Percentiles rank a stretch among this genome's conserved stretches.
These are phyloP conservation scores for Leishmania gerbilli DNA, from an alignment of 208 protist species.

Conservation along the genomic window DNA sequence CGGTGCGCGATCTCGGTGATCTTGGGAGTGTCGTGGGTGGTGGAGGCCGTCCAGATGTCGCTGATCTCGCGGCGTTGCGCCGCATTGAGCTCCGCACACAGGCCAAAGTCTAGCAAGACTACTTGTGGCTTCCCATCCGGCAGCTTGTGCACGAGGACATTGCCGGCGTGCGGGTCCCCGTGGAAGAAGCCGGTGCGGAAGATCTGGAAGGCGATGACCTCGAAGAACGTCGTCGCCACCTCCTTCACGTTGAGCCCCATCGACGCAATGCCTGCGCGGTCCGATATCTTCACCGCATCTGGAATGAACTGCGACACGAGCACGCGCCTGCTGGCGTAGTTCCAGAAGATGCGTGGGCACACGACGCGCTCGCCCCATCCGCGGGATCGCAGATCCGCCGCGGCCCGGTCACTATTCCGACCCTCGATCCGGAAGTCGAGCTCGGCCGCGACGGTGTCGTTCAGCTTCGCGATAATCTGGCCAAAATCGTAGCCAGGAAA, in stretches of 20 bases:
- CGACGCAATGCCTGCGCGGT: constrained; percentile 58
- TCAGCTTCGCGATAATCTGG: constrained; percentile 83
- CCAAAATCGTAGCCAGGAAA: constrained; percentile 90
- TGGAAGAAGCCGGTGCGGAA: constrained; percentile 96
- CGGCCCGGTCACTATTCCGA: constrained; percentile 87
- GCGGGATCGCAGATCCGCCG: constrained; percentile 61
- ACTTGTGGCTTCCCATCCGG: constrained; percentile 71
- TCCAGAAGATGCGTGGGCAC: constrained; percentile 61
- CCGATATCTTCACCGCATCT: constrained; percentile 78
- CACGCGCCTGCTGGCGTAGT: constrained; percentile 68
- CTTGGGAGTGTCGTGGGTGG: constrained; percentile 63
- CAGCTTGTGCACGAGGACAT: constrained; percentile 88
- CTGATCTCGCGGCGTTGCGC: constrained; percentile 54
- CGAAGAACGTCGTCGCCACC: constrained; percentile 75
- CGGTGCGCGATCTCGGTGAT: constrained; percentile 47
- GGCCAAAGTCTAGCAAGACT: constrained; percentile 95
- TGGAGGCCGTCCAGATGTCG: constrained; percentile 77
- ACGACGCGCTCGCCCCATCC: constrained; percentile 80
- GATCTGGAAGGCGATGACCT: constrained; percentile 93
- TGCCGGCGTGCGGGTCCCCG: constrained; percentile 94
- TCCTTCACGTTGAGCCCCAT: constrained; percentile 57
- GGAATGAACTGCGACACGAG: constrained; percentile 73
- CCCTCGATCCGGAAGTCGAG: constrained; percentile 95
- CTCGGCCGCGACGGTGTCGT: constrained; percentile 89
- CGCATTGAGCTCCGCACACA: constrained; percentile 90